Evolutionary conservation across 2,329 filamentous ascomycete genomes (phyloP).

Genomic region (Fusarium tjaetaba): DNA sequence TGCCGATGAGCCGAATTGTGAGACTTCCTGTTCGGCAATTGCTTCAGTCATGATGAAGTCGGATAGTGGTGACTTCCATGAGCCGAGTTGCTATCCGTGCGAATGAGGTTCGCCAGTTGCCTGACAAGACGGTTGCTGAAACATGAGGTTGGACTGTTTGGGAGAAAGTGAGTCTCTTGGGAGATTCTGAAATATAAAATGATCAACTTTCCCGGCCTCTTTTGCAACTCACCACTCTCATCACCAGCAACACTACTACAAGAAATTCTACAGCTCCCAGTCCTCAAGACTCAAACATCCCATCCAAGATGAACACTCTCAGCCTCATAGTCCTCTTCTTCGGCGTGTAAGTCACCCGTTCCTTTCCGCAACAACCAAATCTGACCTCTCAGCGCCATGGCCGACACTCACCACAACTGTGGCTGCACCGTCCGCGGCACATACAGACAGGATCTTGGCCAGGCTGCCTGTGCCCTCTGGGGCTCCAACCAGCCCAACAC

Average conservation of each 20-base stretch:
- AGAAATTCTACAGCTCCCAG: neutral
- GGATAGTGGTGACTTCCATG: too few species aligned
- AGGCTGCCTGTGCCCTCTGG: slow-evolving; percentile 22
- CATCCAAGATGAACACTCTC: neutral
- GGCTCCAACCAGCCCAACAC: slow-evolving; percentile 13
- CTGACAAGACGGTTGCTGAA: too few species aligned
- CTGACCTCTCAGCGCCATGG: neutral
- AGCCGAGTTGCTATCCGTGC: neutral
- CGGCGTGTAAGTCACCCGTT: neutral
- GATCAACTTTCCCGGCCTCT: neutral
- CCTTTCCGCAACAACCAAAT: fast-evolving
- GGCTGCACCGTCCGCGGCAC: slow-evolving; percentile 18
- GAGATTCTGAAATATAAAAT: neutral
- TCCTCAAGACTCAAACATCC: neutral
- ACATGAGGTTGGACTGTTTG: fast-evolving
- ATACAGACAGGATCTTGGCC: slow-evolving; percentile 3
- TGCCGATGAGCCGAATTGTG: neutral
- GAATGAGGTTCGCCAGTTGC: neutral
- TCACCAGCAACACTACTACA: neutral
- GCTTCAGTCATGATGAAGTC: neutral
- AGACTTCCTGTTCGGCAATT: neutral
- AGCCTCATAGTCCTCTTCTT: neutral
- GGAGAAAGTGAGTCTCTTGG: neutral
- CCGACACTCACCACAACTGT: slow-evolving; percentile 16
- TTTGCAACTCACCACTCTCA: neutral